A percentile compares a stretch with the other conserved stretches of the same genome.
phyloP scores from a whole-genome alignment of 257 asterid genomes.

The Eucommia ulmoides region DNA sequence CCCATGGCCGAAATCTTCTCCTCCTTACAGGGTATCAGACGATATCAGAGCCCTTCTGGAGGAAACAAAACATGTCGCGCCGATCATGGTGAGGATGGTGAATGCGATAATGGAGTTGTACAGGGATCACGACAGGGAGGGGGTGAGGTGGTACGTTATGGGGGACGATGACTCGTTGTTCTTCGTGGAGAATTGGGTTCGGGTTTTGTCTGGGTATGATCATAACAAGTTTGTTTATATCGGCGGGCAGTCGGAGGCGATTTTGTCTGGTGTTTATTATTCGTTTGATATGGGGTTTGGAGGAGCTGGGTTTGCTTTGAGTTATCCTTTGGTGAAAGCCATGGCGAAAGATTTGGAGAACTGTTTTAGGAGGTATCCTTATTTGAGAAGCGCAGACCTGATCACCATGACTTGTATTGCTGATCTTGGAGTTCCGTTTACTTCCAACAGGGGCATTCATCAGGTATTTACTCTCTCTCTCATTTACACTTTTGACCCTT shows the following conservation, averaged over 20 bases:
- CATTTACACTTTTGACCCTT: no score
- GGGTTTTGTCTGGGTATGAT: constrained; percentile 37
- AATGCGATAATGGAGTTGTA: constrained; percentile 37
- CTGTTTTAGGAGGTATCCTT: constrained; percentile 33
- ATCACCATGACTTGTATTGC: constrained; percentile 45
- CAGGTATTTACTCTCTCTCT: no score
- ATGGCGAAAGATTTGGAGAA: constrained; percentile 37
- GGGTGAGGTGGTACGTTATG: constrained; percentile 50
- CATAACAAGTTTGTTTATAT: constrained; percentile 37
- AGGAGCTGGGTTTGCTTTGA: constrained; percentile 49
- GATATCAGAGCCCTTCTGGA: constrained; percentile 16
- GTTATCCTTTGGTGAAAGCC: constrained; percentile 40
- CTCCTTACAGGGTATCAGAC: constrained; percentile 37
- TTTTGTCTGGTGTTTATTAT: constrained; percentile 35
- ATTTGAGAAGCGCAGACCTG: constrained; percentile 31
- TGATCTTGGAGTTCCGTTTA: constrained; percentile 42
- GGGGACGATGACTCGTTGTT: constrained; percentile 51
- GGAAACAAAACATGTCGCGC: constrained; percentile 24
- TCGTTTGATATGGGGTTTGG: constrained; percentile 57
- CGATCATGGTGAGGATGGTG: constrained; percentile 42
- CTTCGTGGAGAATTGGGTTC: constrained; percentile 42
- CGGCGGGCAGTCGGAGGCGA: constrained; percentile 49
- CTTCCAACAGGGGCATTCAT: constrained; percentile 54
- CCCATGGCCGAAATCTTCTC: constrained; percentile 50
- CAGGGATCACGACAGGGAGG: constrained; percentile 25